Conservation (phyloP, 2,329 filamentous ascomycete genomes). For the Boeremia exigua region DNA sequence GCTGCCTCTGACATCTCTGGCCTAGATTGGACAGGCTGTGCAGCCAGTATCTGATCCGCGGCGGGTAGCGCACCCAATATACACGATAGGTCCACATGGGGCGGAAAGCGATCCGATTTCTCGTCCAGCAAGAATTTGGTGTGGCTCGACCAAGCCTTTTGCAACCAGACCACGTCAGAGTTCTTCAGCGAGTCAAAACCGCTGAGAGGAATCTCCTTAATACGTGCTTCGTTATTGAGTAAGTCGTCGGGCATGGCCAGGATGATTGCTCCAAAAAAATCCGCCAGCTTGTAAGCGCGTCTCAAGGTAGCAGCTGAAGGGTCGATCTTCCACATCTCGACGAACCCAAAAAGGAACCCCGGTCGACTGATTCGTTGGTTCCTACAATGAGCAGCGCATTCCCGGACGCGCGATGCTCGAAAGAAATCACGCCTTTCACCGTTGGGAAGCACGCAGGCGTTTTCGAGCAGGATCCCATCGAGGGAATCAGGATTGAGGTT, state of each 20-base stretch:
- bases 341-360: not conserved
- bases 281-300: not conserved
- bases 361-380: not conserved
- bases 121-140: not conserved
- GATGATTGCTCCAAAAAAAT: not conserved
- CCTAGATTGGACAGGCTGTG: not conserved
- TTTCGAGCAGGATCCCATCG: not conserved
- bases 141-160: not conserved
- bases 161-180: not conserved
- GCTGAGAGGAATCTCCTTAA: not conserved
- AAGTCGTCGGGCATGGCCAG: not conserved
- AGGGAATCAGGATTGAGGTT: not conserved
- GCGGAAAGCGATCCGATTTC: not conserved
- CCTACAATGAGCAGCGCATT: not conserved
- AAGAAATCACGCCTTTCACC: not conserved
- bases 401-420: not conserved
- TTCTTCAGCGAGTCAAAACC: not conserved
- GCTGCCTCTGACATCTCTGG: not conserved
- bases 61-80: not conserved
- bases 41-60: not conserved
- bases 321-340: not conserved
- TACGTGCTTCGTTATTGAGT: not conserved
- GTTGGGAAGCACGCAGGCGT: not conserved
- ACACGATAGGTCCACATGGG: not conserved
- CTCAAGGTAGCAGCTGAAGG: not conserved